These are phyloP conservation scores for Daldinia bambusicola DNA, from an alignment of 495 filamentous ascomycete species.

Conservation along the genomic window DNA sequence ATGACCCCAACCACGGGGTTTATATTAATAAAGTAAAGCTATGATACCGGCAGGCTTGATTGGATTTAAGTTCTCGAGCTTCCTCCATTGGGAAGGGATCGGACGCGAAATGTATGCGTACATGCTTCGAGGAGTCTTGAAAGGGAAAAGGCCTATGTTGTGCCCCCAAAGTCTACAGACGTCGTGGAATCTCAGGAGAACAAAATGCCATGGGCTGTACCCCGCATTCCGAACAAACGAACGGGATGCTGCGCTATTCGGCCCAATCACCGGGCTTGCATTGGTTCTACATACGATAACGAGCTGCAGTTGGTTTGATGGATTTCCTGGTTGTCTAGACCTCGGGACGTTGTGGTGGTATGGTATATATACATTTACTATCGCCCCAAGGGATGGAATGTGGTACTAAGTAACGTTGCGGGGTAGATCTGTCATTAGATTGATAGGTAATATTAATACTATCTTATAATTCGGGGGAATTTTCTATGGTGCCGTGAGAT, in stretches of 20 bases:
- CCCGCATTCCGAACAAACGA: constrained; percentile 36
- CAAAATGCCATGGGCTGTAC: constrained; percentile 19
- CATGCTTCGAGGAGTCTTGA: background rate
- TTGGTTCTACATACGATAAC: constrained; percentile 29
- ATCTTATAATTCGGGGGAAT: background rate
- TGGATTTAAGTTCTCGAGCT: constrained; percentile 20
- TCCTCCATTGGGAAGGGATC: constrained; percentile 30
- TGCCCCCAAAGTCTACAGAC: constrained; percentile 29
- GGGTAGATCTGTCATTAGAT: constrained; percentile 27
- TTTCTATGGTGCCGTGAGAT: background rate
- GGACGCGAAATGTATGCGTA: constrained; percentile 5
- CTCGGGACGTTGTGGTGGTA: constrained; percentile 16
- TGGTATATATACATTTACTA: constrained; percentile 13
- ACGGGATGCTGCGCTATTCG: constrained; percentile 27
- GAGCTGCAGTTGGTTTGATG: constrained; percentile 12
- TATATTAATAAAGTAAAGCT: constrained; percentile 6
- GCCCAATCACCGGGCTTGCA: constrained; percentile 32
- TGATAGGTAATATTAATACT: constrained; percentile 16
- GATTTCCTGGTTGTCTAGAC: constrained; percentile 13
- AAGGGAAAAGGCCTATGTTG: constrained; percentile 18
- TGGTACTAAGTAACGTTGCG: constrained; percentile 38
- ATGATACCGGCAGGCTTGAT: background rate
- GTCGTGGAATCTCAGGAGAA: constrained; percentile 17
- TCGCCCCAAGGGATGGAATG: constrained; percentile 15
- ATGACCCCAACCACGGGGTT: constrained; percentile 1